Evolutionary conservation across 1,139 yeast species (phyloP).

Genomic region (Magnusiomyces tetraspermus): DNA sequence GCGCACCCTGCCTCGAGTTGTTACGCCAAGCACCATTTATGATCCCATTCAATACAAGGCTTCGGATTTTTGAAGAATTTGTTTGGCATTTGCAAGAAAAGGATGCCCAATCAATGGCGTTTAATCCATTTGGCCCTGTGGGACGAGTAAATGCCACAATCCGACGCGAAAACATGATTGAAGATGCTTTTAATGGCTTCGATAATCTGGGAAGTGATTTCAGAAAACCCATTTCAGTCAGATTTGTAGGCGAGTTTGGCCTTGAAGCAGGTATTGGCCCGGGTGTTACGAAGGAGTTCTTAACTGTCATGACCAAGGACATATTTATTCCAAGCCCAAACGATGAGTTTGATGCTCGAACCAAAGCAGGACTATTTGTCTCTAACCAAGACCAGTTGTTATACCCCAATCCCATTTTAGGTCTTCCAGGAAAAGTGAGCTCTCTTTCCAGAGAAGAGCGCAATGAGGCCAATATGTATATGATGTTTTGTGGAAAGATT

Average conservation of each 20-base stretch:
- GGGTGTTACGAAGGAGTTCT: constrained; percentile 84
- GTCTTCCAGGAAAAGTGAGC: constrained; percentile 18
- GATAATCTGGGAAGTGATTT: constrained; percentile 41
- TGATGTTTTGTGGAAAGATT: constrained; percentile 65
- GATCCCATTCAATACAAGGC: constrained; percentile 65
- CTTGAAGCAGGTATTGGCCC: constrained; percentile 92
- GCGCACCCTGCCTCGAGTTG: constrained; percentile 37
- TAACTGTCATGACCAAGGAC: constrained; percentile 62
- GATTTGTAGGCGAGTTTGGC: constrained; percentile 64
- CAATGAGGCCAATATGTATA: constrained; percentile 35
- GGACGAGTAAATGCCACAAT: constrained; percentile 41
- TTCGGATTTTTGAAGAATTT: constrained; percentile 57
- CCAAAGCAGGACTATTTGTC: constrained; percentile 38
- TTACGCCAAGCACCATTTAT: constrained; percentile 67
- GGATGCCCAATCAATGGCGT: constrained; percentile 16
- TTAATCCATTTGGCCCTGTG: constrained; percentile 21
- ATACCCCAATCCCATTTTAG: constrained; percentile 65
- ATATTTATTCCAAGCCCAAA: constrained; percentile 46
- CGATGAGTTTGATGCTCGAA: constrained; percentile 9
- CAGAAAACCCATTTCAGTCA: constrained; percentile 52
- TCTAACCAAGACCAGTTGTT: constrained; percentile 51
- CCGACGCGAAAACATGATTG: constrained; percentile 57
- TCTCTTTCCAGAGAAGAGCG: constrained; percentile 22
- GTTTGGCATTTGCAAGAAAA: constrained; percentile 32
- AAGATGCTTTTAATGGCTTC: constrained; percentile 63